Base-by-base conservation (phyloP, 2,329 filamentous ascomycete species). In the Mycosphaerella sp. region DNA sequence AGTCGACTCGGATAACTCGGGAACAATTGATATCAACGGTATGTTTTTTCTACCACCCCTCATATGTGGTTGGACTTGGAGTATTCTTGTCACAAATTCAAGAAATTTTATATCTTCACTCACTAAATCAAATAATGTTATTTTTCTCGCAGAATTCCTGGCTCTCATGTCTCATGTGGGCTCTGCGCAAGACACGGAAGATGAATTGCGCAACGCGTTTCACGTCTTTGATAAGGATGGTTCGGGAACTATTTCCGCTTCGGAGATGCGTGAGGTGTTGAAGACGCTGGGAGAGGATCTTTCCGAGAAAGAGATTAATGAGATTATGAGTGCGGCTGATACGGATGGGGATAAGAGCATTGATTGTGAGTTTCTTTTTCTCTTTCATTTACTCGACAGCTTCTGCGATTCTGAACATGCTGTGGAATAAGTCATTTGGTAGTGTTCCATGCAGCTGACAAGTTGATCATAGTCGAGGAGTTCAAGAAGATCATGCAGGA, bases 401-500 rank as follows among this genome's bases (percentile, higher is more conserved):
- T 46, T 6, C 23, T 3, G 29, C 21, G 6, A 29, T 7, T 7
- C 26, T 29, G 4, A 29, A 29, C 26, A 29, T 29, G 6, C 26
- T 29, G 3, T 29, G 6, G 6, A 17, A 17, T 17, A 17, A 7
- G 6, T 29, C 26, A 3, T 6, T 29, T 29, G 26, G 26, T 29
- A 4, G 3, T 29, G 26, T 29, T 29, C 2, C 29, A 26, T 21
- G 17, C 5, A n/a, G 50, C 29, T 26, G 6, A 44, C 21, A 29
- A 11, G 17, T 9, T 10, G 12, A 9, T 34, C 41, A 31, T 29
- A 56, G 54, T 58, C 41, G 55, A 58, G 29, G 55, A 58, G 31
- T 58, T 58, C 48, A 58, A 58, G 52, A 58, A 52, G 41, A 58
- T 58, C n/a, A 58, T 58, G 55, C 50, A 56, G 23, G 54, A 56